Conservation (phyloP, 2,329 filamentous ascomycete species). For the Trichoderma pleuroti region DNA sequence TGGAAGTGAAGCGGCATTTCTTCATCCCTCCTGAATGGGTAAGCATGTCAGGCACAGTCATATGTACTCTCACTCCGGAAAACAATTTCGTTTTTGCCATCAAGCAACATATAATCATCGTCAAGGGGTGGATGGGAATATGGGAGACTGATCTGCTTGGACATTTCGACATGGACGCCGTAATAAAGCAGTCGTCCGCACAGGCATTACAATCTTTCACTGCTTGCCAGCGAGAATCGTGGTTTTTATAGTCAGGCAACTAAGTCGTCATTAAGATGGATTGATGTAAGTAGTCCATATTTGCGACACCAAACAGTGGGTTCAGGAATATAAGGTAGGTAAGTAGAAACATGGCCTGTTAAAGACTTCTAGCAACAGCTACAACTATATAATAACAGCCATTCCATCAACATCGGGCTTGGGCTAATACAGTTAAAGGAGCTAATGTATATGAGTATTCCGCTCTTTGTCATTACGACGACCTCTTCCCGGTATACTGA, state of each 20-base stretch:
- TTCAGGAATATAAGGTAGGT: too few species aligned
- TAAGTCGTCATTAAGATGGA: too few species aligned
- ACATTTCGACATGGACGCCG: background rate
- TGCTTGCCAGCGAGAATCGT: too few species aligned
- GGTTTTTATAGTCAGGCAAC: too few species aligned
- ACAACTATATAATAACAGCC: too few species aligned
- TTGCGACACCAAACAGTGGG: too few species aligned
- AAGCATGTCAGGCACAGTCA: background rate
- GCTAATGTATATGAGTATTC: background rate
- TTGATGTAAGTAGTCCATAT: too few species aligned
- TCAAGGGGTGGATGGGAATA: background rate
- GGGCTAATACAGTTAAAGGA: too few species aligned
- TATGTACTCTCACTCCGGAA: background rate
- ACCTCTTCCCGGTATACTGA: background rate
- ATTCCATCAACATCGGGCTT: background rate
- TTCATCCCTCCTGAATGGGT: constrained; percentile 8
- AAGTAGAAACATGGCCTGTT: too few species aligned
- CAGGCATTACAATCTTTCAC: too few species aligned
- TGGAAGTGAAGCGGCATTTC: constrained; percentile 2
- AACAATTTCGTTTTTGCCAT: background rate
- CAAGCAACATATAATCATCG: background rate
- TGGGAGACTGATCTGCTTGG: background rate
- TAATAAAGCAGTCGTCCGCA: too few species aligned
- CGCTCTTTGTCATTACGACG: background rate
- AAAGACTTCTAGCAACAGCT: too few species aligned